Conservation (phyloP, 1,284 basidiomycete genomes). For the Sphaerobolus stellatus region DNA sequence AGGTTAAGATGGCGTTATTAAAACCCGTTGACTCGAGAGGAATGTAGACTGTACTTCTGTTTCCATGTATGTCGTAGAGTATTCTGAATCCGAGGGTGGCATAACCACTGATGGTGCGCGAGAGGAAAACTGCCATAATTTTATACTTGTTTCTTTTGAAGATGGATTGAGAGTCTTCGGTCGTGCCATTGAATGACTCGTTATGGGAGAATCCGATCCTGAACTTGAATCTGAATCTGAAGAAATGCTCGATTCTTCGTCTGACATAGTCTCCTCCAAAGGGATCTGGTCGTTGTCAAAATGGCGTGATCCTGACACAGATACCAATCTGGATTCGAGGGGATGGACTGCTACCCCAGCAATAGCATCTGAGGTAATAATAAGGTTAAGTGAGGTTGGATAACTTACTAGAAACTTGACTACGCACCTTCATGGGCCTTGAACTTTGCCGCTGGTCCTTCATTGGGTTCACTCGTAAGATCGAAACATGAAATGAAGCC, state of each 20-base stretch:
- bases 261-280: no score
- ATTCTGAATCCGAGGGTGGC: background rate
- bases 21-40: conserved; percentile 55
- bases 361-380: conserved; percentile 59
- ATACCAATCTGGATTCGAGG: conserved; percentile 47
- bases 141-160: conserved; percentile 11
- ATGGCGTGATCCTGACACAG: conserved; percentile 67
- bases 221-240: conserved; percentile 1
- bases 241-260: background rate
- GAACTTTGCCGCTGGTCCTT: conserved; percentile 15
- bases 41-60: conserved; percentile 9
- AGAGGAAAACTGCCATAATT: conserved; percentile 7
- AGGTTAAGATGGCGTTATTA: conserved; percentile 87
- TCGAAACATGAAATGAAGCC: conserved; percentile 27
- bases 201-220: background rate
- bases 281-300: conserved; percentile 41
- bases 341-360: conserved; percentile 67
- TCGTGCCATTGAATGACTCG: no score
- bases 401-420: background rate
- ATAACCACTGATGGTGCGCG: background rate
- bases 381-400: background rate
- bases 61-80: background rate
- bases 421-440: conserved; percentile 22
- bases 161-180: background rate
- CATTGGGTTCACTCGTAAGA: conserved; percentile 10